These are phyloP conservation scores for Aechmea fasciata DNA, from an alignment of 176 grass and related monocot species.

Conservation along the genomic window DNA sequence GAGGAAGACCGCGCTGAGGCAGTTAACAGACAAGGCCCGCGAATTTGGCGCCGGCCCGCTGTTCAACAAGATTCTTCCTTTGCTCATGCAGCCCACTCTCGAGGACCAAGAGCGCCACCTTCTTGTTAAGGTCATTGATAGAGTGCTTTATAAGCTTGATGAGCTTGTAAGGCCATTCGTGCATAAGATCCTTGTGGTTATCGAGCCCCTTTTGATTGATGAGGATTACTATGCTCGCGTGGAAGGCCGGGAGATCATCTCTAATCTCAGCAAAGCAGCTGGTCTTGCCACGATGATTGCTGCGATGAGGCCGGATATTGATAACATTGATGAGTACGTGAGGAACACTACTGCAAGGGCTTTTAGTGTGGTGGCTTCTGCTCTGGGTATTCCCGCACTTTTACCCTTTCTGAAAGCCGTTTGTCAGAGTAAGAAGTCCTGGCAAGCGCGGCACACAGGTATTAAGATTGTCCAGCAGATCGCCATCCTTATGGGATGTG, in stretches of 20 bases:
- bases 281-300: conserved; percentile 98
- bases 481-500: conserved; percentile 96
- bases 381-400: conserved; percentile 83
- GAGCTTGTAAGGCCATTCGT: conserved; percentile 95
- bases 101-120: conserved; percentile 95
- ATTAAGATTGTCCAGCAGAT: conserved; percentile 98
- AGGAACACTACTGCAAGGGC: conserved; percentile 96
- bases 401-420: conserved; percentile 76
- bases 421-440: conserved; percentile 95
- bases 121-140: conserved; percentile 95
- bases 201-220: conserved; percentile 89
- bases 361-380: conserved; percentile 96
- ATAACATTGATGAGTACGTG: conserved; percentile 97
- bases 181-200: conserved; percentile 97
- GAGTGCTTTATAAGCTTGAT: conserved; percentile 95
- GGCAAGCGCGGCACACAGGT: conserved; percentile 78
- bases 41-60: conserved; percentile 84
- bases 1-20: conserved; percentile 80
- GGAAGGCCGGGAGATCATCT: conserved; percentile 91
- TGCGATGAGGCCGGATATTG: conserved; percentile 92
- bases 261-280: conserved; percentile 98
- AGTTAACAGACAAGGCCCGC: conserved; percentile 85
- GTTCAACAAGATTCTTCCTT: conserved; percentile 92
- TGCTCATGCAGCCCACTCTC: conserved; percentile 94
- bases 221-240: conserved; percentile 99